Percentiles rank a stretch among this genome's conserved stretches.
phyloP scores from a whole-genome alignment of 1,284 basidiomycete species.

The Marasmius sp. region DNA sequence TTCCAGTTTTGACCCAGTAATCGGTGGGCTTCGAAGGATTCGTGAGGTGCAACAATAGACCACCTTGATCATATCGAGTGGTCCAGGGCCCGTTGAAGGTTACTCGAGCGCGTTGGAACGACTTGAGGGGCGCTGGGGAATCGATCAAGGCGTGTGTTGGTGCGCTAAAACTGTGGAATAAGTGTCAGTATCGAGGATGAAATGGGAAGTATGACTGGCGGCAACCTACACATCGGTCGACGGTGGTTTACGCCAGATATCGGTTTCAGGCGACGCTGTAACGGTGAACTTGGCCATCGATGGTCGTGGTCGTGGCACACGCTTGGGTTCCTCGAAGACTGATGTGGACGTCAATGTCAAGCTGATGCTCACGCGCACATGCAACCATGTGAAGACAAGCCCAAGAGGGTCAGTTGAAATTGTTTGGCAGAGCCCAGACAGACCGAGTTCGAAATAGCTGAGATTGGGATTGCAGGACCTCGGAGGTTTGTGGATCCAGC shows the following conservation, averaged over 20 bases:
- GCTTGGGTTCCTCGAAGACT: no score
- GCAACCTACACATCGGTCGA: neutral
- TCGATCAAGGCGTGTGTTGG: neutral
- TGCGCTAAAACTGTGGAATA: neutral
- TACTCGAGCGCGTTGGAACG: neutral
- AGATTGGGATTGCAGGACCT: no score
- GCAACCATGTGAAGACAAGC: no score
- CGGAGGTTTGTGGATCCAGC: no score
- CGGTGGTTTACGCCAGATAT: neutral
- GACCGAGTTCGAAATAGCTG: no score
- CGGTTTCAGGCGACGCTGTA: neutral
- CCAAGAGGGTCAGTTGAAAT: no score
- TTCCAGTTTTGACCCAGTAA: neutral
- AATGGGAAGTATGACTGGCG: neutral
- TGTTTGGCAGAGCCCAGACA: no score
- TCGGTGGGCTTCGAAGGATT: neutral
- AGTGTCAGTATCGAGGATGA: neutral
- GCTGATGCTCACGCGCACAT: no score
- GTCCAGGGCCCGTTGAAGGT: neutral
- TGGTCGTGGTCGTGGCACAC: no score
- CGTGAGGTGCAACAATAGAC: neutral
- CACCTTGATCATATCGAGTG: neutral
- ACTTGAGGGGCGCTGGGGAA: neutral
- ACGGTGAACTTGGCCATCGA: neutral
- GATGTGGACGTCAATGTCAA: no score